These are phyloP conservation scores for Arabidopsis hybrid DNA, from an alignment of 441 rosid genomes.

Conservation along the genomic window DNA sequence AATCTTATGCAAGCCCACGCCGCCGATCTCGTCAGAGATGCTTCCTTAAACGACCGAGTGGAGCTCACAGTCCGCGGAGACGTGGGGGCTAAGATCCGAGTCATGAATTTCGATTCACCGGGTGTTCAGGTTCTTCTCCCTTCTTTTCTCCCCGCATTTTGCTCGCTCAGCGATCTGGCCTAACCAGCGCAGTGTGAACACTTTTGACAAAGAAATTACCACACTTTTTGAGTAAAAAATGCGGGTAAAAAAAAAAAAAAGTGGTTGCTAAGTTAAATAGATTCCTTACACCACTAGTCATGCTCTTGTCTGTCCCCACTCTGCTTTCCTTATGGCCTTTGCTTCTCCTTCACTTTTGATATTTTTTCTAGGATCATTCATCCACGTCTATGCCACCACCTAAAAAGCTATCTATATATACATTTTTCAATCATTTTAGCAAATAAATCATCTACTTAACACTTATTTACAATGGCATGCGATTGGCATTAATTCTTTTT, in stretches of 20 bases:
- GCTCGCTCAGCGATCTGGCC: not conserved
- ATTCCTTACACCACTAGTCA: slow-evolving; percentile 41
- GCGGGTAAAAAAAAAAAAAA: slow-evolving; percentile 7
- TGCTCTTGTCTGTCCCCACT: slow-evolving; percentile 41
- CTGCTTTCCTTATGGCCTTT: slow-evolving; percentile 35
- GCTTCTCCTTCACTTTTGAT: slow-evolving; percentile 44
- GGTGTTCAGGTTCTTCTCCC: slow-evolving; percentile 67
- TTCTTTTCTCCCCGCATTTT: not conserved
- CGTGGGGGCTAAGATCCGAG: slow-evolving; percentile 94
- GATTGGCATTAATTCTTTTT: too few relatives aligned
- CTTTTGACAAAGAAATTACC: slow-evolving; percentile 30
- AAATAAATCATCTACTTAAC: too few relatives aligned
- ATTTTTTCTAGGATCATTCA: slow-evolving; percentile 26
- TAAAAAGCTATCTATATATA: not conserved
- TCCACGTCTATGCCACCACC: slow-evolving; percentile 35
- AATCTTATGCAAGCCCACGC: slow-evolving; percentile 90
- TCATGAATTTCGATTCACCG: slow-evolving; percentile 86
- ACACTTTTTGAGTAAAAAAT: not conserved
- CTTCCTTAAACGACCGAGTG: slow-evolving; percentile 84
- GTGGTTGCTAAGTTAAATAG: slow-evolving; percentile 27
- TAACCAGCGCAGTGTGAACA: slow-evolving; percentile 18
- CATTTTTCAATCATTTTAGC: too few relatives aligned
- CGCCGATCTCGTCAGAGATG: slow-evolving; percentile 75
- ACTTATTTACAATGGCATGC: too few relatives aligned
- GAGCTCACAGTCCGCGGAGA: slow-evolving; percentile 85